These are phyloP conservation scores for Aspergillus oerlinghausenensis DNA, from an alignment of 2,329 filamentous ascomycete species.

Conservation along the genomic window DNA sequence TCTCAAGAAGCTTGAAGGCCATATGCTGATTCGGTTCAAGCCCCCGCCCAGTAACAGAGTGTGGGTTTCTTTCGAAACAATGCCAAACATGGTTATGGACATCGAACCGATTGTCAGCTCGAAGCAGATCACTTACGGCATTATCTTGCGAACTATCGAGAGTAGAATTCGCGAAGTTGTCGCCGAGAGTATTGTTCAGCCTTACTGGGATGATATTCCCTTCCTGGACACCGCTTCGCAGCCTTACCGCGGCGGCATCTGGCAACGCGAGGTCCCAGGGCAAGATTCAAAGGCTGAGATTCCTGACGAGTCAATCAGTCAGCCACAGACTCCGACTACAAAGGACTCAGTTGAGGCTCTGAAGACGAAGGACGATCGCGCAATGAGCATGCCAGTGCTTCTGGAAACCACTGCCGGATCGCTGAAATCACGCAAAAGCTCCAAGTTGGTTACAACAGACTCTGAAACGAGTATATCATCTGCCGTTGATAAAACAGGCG, in stretches of 20 bases:
- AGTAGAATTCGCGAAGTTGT: slow-evolving; percentile 91
- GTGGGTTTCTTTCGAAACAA: slow-evolving; percentile 94
- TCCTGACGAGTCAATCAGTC: slow-evolving; percentile 30
- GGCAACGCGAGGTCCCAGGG: slow-evolving; percentile 48
- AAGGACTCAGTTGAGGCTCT: slow-evolving; percentile 23
- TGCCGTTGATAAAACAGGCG: slow-evolving; percentile 30
- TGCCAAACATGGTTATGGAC: slow-evolving; percentile 89
- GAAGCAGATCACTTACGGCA: slow-evolving; percentile 88
- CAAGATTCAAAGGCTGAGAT: slow-evolving; percentile 35
- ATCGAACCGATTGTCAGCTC: slow-evolving; percentile 95
- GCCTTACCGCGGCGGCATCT: slow-evolving; percentile 80
- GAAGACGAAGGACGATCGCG: slow-evolving; percentile 31
- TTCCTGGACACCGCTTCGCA: slow-evolving; percentile 80
- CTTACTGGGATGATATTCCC: slow-evolving; percentile 94
- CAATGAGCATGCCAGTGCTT: slow-evolving; percentile 31
- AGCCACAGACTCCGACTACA: slow-evolving; percentile 16
- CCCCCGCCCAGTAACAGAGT: slow-evolving; percentile 90
- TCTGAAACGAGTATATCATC: slow-evolving; percentile 22
- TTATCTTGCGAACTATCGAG: slow-evolving; percentile 90
- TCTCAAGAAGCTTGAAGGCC: slow-evolving; percentile 78
- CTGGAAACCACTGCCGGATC: slow-evolving; percentile 18
- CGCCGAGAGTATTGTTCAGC: slow-evolving; percentile 82
- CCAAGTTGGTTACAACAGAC: slow-evolving; percentile 22
- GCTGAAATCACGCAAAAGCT: slow-evolving; percentile 26
- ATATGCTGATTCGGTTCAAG: slow-evolving; percentile 81